Evolutionary conservation across 2,329 filamentous ascomycete species (phyloP), one percentile per base, ranked within the genome.

Genomic region (Setomelanomma holmii): DNA sequence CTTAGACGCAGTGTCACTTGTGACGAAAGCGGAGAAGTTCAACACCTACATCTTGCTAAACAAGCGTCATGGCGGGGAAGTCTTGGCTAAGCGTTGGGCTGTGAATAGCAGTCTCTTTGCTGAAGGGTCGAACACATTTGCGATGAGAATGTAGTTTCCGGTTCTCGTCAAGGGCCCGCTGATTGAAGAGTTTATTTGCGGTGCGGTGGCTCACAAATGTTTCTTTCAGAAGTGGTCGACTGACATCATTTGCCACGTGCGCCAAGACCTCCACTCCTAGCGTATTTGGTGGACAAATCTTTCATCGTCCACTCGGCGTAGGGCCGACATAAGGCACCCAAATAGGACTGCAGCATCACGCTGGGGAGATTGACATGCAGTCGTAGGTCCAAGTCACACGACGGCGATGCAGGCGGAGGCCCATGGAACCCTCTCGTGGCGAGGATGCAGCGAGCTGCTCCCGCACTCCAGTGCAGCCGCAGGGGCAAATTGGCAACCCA

Each of bases 201-300:
- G n/a, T n/a, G n/a, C n/a, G n/a, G n/a, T n/a, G n/a, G n/a, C n/a
- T n/a, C n/a, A n/a, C n/a, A n/a, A n/a, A n/a, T n/a, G n/a, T n/a
- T n/a, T n/a, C n/a, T n/a, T n/a, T n/a, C n/a, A n/a, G n/a, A n/a
- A n/a, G n/a, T n/a, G 16, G 2, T 20, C 19, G 11, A 22, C 14
- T 30, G 27, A 55, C 53, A 49, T 49, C 53, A 55, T 21, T 17
- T 17, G 16, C 35, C 24, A 30, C 5, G 1, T 27, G 5, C 38
- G 53, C 53, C 53, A 55, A 55, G 53, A 52, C 14, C 22, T 14
- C 27, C 8, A 22, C 22, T 23, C n/a, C 22, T 45, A 45, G 49
- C 22, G 22, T 52, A 30, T 11, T 35, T 45, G 48, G 44, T 40
- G 49, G 30, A 21, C 36, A 30, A 30, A 14, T 30, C 27, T 30